A percentile compares a stretch with the other conserved stretches of the same genome.
phyloP scores from a whole-genome alignment of 2,329 filamentous ascomycete genomes.

The Diaporthe ampelina region DNA sequence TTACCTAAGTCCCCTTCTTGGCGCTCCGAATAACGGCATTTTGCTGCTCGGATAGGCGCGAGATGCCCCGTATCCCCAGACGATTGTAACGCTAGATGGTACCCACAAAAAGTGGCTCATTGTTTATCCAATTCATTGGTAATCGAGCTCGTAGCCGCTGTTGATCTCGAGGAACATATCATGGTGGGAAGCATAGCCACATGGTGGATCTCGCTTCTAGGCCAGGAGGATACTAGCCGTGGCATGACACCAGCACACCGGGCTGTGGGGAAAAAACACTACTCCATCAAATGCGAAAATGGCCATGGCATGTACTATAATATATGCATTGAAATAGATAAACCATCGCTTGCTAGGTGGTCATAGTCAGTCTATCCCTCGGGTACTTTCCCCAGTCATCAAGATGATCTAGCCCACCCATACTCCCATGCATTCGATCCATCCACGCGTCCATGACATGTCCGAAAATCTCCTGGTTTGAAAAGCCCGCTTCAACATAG shows the following conservation, averaged over 20 bases:
- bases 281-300: fast-evolving
- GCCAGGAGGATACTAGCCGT: background rate
- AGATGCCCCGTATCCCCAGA: background rate
- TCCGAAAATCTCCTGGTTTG: background rate
- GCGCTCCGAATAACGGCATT: conserved; percentile 6
- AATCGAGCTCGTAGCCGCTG: background rate
- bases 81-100: conserved; percentile 1
- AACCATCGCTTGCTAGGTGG: conserved; percentile 27
- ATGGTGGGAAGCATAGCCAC: background rate
- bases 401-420: conserved; percentile 14
- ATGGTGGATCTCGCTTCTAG: background rate
- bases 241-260: background rate
- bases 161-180: background rate
- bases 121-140: background rate
- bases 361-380: conserved; percentile 30
- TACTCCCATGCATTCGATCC: background rate
- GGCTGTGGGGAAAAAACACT: background rate
- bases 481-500: background rate
- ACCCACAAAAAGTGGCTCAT: background rate
- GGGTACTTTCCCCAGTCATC: background rate
- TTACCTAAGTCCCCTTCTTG: conserved; percentile 14
- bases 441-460: background rate
- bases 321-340: conserved; percentile 20
- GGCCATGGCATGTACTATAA: background rate
- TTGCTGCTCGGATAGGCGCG: background rate